Percentiles rank a stretch among this genome's conserved stretches.
phyloP scores from a whole-genome alignment of 2,329 filamentous ascomycete species.

The Beauveria bassiana region DNA sequence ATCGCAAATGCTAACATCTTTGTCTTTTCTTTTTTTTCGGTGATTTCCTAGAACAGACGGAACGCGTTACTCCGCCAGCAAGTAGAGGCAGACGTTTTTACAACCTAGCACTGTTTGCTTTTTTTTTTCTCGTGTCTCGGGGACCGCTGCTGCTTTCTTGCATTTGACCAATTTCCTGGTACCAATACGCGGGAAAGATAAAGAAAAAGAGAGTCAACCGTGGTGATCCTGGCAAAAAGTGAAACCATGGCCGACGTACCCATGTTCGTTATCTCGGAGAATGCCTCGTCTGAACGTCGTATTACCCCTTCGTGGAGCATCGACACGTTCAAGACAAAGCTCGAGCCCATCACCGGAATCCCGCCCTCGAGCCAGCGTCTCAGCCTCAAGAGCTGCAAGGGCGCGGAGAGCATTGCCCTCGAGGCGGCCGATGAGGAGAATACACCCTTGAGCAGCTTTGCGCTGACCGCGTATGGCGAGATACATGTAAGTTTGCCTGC shows the following conservation, averaged over 20 bases:
- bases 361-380: constrained; percentile 74
- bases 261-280: constrained; percentile 66
- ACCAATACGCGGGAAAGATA: not conserved
- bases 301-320: constrained; percentile 91
- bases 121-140: not conserved
- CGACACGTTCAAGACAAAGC: constrained; percentile 71
- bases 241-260: constrained; percentile 62
- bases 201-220: not conserved
- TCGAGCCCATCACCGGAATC: constrained; percentile 89
- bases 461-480: constrained; percentile 67
- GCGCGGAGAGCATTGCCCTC: constrained; percentile 54
- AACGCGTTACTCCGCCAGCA: not conserved
- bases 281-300: constrained; percentile 76
- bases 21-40: not conserved
- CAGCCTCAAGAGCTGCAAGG: constrained; percentile 55
- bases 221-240: not conserved
- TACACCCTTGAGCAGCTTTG: constrained; percentile 55
- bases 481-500: constrained; percentile 58
- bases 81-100: not conserved
- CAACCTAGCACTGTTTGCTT: not conserved
- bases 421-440: constrained; percentile 66
- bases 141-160: no score
- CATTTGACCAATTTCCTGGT: no score
- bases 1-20: constrained; percentile 1
- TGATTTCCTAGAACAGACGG: not conserved